Conservation (phyloP, 108 stramenopile species). For the Cyclotella kingstonii region DNA sequence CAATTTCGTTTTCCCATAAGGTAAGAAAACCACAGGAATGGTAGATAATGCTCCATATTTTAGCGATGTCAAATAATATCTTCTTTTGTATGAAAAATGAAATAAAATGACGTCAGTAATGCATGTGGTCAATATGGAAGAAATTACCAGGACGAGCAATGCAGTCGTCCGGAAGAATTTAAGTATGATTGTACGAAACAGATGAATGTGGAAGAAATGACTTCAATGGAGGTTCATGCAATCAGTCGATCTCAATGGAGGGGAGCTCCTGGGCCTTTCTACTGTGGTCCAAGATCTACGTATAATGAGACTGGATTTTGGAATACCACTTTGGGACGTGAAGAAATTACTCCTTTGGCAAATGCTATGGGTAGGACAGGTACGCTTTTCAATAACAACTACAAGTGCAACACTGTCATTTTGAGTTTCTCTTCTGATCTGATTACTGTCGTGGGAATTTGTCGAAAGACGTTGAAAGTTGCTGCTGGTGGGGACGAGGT, state of each 20-base stretch:
- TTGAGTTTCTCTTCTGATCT: too few relatives aligned
- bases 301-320: slow-evolving; percentile 32
- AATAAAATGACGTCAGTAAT: slow-evolving; percentile 31
- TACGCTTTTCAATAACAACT: too few relatives aligned
- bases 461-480: slow-evolving; percentile 38
- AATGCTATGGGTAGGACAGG: slow-evolving; percentile 29
- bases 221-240: slow-evolving; percentile 26
- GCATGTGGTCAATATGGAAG: slow-evolving; percentile 43
- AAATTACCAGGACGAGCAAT: slow-evolving; percentile 24
- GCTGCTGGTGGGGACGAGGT: slow-evolving; percentile 57
- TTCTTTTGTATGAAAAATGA: too few relatives aligned
- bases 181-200: slow-evolving; percentile 31
- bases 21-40: not conserved
- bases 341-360: slow-evolving; percentile 20
- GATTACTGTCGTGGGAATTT: too few relatives aligned
- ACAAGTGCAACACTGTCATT: too few relatives aligned
- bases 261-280: slow-evolving; percentile 37
- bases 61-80: too few relatives aligned
- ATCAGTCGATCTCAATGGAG: slow-evolving; percentile 23
- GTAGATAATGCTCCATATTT: too few relatives aligned
- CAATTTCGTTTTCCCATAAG: slow-evolving; percentile 29
- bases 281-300: slow-evolving; percentile 33
- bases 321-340: slow-evolving; percentile 24
- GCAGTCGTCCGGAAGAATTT: slow-evolving; percentile 12
- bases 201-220: slow-evolving; percentile 20